Percentiles rank a stretch among this genome's conserved stretches.
These are phyloP conservation scores for Oldenlandia corymbosa DNA, from an alignment of 257 asterid genomes.

Conservation along the genomic window DNA sequence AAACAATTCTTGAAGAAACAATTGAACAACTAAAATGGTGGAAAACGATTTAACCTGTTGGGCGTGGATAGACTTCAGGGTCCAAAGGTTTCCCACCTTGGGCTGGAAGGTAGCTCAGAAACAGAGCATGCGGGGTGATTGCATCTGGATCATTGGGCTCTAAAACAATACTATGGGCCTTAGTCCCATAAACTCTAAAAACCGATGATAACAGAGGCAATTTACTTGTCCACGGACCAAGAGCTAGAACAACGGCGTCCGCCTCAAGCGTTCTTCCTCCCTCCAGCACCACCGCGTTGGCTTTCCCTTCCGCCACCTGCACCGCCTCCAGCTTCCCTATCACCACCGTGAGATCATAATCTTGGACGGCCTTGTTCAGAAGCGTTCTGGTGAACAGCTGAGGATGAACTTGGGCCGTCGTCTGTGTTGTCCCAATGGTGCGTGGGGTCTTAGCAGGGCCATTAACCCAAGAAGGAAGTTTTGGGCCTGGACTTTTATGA, in stretches of 20 bases:
- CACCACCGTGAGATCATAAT: slow-evolving; percentile 55
- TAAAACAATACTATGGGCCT: slow-evolving; percentile 75
- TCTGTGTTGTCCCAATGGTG: slow-evolving; percentile 60
- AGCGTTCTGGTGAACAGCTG: slow-evolving; percentile 53
- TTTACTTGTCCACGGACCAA: slow-evolving; percentile 89
- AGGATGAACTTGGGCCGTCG: slow-evolving; percentile 95
- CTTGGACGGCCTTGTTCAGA: slow-evolving; percentile 57
- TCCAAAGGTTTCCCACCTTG: slow-evolving; percentile 68
- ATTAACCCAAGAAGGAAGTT: slow-evolving; percentile 69
- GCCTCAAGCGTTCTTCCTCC: slow-evolving; percentile 52
- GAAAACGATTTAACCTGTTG: too few relatives aligned
- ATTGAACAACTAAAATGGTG: too few relatives aligned
- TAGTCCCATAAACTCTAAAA: slow-evolving; percentile 54
- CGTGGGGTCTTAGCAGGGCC: slow-evolving; percentile 57
- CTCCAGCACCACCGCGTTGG: slow-evolving; percentile 54
- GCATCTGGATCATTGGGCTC: slow-evolving; percentile 47
- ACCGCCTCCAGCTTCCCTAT: slow-evolving; percentile 61
- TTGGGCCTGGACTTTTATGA: slow-evolving; percentile 17
- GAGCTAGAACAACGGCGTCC: slow-evolving; percentile 68
- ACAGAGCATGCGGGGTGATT: slow-evolving; percentile 60
- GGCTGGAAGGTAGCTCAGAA: slow-evolving; percentile 53
- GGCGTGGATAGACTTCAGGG: slow-evolving; percentile 90
- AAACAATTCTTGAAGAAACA: background rate
- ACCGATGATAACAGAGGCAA: slow-evolving; percentile 42
- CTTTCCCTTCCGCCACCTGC: slow-evolving; percentile 49